These are phyloP conservation scores for Monosporozyma solicola DNA, from an alignment of 805 yeast species.

Conservation along the genomic window DNA sequence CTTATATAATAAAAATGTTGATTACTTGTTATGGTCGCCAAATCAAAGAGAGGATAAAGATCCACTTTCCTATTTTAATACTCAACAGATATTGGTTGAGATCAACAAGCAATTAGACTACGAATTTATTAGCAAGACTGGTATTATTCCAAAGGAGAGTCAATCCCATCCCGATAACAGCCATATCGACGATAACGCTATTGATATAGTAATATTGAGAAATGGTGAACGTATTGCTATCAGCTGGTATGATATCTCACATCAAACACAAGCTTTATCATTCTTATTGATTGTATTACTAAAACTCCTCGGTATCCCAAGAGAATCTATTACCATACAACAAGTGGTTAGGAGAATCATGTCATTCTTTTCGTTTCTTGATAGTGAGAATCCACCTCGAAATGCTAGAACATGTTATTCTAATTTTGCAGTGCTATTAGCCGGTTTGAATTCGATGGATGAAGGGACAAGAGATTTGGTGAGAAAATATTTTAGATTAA, in stretches of 20 bases:
- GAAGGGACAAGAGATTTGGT: slow-evolving; percentile 27
- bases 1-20: slow-evolving; percentile 19
- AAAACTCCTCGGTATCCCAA: slow-evolving; percentile 28
- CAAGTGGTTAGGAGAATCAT: slow-evolving; percentile 27
- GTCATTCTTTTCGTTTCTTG: slow-evolving; percentile 27
- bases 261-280: slow-evolving; percentile 31
- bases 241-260: slow-evolving; percentile 33
- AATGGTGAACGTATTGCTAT: slow-evolving; percentile 26
- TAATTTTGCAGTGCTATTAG: slow-evolving; percentile 29
- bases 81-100: slow-evolving; percentile 28
- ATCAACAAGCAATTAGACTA: slow-evolving; percentile 29
- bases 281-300: slow-evolving; percentile 26
- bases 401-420: slow-evolving; percentile 31
- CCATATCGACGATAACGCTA: slow-evolving; percentile 27
- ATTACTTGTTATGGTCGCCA: slow-evolving; percentile 25
- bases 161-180: slow-evolving; percentile 30
- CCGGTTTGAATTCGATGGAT: slow-evolving; percentile 31
- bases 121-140: slow-evolving; percentile 29
- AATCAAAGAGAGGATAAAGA: slow-evolving; percentile 9
- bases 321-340: slow-evolving; percentile 26
- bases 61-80: slow-evolving; percentile 24
- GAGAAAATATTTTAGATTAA: slow-evolving; percentile 24
- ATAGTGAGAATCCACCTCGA: slow-evolving; percentile 30
- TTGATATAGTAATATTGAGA: slow-evolving; percentile 24
- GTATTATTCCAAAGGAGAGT: slow-evolving; percentile 26